Conservation (phyloP, 805 yeast genomes). For the Metschnikowia amazonensis region DNA sequence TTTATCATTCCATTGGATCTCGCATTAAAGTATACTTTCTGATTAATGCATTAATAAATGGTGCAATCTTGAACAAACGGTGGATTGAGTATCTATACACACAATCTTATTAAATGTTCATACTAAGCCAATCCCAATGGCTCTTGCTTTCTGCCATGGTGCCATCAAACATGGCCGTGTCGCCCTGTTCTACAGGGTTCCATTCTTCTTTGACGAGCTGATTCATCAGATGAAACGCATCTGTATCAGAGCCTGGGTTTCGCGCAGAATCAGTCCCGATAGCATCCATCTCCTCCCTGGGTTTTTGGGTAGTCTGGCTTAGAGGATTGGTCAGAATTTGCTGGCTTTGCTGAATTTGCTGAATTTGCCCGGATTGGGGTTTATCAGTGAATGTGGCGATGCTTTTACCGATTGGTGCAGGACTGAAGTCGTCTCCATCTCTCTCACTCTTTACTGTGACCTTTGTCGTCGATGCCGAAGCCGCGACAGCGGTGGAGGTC, state of each 20-base stretch:
- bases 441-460: slow-evolving; percentile 9
- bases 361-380: neutral
- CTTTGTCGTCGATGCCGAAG: neutral
- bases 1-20: neutral
- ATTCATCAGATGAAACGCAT: slow-evolving; percentile 11
- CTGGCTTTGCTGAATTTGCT: too few species aligned
- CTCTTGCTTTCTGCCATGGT: slow-evolving; percentile 16
- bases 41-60: neutral
- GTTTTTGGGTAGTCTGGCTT: neutral
- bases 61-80: neutral
- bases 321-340: neutral
- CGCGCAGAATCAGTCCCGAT: neutral
- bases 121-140: slow-evolving; percentile 47
- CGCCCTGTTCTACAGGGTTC: slow-evolving; percentile 14
- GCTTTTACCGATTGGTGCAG: slow-evolving; percentile 34
- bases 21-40: too few species aligned
- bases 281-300: slow-evolving; percentile 2
- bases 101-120: slow-evolving; percentile 30
- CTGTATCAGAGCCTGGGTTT: neutral
- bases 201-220: slow-evolving; percentile 18
- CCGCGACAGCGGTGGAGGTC: slow-evolving; percentile 4
- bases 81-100: neutral
- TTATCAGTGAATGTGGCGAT: neutral
- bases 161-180: slow-evolving; percentile 11
- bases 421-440: slow-evolving; percentile 50